Conservation (phyloP, 805 yeast species). For the Lipomyces chichibuensis region DNA sequence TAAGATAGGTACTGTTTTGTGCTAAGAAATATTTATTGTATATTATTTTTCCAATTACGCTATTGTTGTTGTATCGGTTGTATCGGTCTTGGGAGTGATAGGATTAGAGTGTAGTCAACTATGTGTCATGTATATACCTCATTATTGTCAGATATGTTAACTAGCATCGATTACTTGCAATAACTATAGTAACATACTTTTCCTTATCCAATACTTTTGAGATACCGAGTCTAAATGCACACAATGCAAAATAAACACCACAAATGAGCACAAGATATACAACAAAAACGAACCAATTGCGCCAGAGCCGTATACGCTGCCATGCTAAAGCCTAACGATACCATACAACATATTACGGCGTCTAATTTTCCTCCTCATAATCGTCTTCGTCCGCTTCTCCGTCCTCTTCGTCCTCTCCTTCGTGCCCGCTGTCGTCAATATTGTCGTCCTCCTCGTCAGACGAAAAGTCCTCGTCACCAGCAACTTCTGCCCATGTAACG, state of each 20-base stretch:
- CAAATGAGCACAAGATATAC: neutral
- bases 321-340: neutral
- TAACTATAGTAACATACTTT: neutral
- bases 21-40: neutral
- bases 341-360: neutral
- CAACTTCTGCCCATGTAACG: conserved; percentile 83
- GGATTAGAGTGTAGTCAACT: neutral
- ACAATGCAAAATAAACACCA: neutral
- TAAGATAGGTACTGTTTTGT: neutral
- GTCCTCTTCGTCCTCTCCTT: conserved; percentile 37
- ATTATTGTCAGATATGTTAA: neutral
- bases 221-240: neutral
- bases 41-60: neutral
- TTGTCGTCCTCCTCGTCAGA: conserved; percentile 53
- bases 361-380: conserved; percentile 1
- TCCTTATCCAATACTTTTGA: neutral
- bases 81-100: neutral
- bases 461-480: conserved; percentile 56
- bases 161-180: neutral
- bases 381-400: conserved; percentile 30
- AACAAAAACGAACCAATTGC: neutral
- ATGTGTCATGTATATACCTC: neutral
- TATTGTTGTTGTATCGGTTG: neutral
- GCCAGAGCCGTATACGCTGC: neutral
- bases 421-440: conserved; percentile 39